Evolutionary conservation across 2,329 filamentous ascomycete species (phyloP).

Genomic region (Botrytis aclada): DNA sequence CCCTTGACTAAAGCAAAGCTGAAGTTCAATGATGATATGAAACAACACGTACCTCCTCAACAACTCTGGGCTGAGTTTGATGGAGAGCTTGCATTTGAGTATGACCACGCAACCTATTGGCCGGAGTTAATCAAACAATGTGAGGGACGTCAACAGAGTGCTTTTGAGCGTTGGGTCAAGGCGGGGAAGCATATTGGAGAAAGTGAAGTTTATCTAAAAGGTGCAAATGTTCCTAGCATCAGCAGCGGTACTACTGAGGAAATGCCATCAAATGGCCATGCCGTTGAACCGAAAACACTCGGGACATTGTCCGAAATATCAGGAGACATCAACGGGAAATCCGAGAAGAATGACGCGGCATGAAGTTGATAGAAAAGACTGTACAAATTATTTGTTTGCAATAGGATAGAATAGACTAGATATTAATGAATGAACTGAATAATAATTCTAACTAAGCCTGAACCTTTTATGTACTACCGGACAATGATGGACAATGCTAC

Average conservation of each 20-base stretch:
- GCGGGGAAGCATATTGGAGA: constrained; percentile 82
- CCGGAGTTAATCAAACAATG: constrained; percentile 74
- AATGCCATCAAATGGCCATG: constrained; percentile 5
- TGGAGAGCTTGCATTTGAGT: constrained; percentile 83
- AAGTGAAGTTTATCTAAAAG: constrained; percentile 81
- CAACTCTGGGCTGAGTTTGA: constrained; percentile 77
- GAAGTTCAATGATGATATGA: constrained; percentile 94
- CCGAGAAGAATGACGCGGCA: not conserved
- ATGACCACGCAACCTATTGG: constrained; percentile 89
- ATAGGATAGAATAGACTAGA: not conserved
- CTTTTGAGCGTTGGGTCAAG: constrained; percentile 69
- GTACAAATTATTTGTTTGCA: not conserved
- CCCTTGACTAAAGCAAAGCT: constrained; percentile 90
- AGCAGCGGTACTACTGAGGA: constrained; percentile 10
- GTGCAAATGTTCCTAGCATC: constrained; percentile 42
- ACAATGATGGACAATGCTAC: not conserved
- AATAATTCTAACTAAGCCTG: not conserved
- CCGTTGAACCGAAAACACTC: constrained; percentile 3
- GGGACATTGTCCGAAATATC: constrained; percentile 5
- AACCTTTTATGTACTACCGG: not conserved
- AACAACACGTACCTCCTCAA: constrained; percentile 71
- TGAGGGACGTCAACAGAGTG: constrained; percentile 59
- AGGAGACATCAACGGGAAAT: not conserved
- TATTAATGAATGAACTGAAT: not conserved
- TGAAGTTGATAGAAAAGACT: not conserved